Evolutionary conservation across 768 basidiomycete genomes (phyloP).

Genomic region (Lactarius pseudohatsudake): DNA sequence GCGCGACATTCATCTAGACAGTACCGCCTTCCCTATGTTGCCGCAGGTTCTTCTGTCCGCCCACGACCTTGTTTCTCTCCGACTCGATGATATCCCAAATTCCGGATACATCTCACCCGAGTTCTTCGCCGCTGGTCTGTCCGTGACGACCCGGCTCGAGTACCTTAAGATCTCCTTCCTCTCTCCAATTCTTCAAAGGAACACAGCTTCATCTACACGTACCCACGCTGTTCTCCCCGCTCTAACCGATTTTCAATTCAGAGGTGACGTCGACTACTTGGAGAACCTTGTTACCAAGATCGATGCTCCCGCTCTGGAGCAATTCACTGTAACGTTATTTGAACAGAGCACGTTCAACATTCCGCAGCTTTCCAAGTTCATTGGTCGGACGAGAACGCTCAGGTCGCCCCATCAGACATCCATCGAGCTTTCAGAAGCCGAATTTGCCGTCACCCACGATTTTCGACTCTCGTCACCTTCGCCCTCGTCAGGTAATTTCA

Average conservation of each 20-base stretch:
- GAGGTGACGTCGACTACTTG: not conserved
- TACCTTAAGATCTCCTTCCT: conserved; percentile 1
- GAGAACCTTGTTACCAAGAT: conserved; percentile 6
- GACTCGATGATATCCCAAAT: conserved; percentile 8
- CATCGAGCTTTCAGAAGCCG: not conserved
- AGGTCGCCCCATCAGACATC: not conserved
- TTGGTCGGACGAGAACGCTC: not conserved
- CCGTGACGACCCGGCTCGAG: not conserved
- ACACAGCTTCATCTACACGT: too few relatives aligned
- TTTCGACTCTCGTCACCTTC: not conserved
- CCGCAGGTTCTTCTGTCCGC: conserved; percentile 7
- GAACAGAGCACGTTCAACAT: not conserved
- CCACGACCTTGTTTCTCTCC: conserved; percentile 1
- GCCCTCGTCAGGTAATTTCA: not conserved
- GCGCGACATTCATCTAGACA: not conserved
- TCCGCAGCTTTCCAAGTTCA: not conserved
- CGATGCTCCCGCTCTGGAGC: not conserved
- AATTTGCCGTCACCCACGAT: not conserved
- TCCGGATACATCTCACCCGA: conserved; percentile 11
- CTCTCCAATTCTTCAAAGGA: not conserved
- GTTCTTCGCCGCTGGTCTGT: not conserved
- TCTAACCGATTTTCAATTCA: conserved; percentile 2
- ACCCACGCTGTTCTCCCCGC: not conserved
- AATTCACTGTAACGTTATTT: not conserved
- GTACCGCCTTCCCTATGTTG: conserved; percentile 5